Evolutionary conservation across 2,329 filamentous ascomycete species (phyloP), one percentile per base, ranked within the genome.

Genomic region (Epichloe amarillans): DNA sequence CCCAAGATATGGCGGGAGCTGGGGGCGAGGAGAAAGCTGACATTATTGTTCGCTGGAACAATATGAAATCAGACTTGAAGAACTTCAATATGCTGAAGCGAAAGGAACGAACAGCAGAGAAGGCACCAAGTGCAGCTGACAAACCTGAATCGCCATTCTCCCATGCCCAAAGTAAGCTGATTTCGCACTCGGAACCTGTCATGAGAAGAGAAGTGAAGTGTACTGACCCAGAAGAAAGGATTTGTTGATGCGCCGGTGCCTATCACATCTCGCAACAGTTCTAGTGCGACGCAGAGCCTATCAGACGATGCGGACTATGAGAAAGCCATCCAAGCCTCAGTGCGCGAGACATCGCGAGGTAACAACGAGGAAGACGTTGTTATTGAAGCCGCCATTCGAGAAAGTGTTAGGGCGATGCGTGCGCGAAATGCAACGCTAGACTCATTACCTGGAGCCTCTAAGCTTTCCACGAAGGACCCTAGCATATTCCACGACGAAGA

Each of bases 381-480:
- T 52, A 74, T 94, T 46, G 87, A 89, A 61, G 73, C 79, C 19
- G 86, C 86, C 1, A 84, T 94, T 47, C 75, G 85, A 14, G 81
- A 84, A 5, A 88, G 84, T 55, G 72, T 93, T 15, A 70, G 69
- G 14, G 81, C 86, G 37, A 67, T 77, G 54, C 68, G 60, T 12
- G 54, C 66, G 17, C 54, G 55, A 30, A 62, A 58, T 4, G 59
- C 59, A 44, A 53, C 63, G 8, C 56, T 57, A 0, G 60, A 62
- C 8, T 55, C 59, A 1, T 57, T 61, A 11, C 57, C 57, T 1
- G 60, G 63, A 15, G 55, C 60, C 12, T 39, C 54, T 19, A 58
- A 54, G 30, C n/a, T 49, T 26, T 40, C 54, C 1, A 55, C 54
- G 33, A 63, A 63, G 46, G 56, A 65, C 17, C 53, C 57, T 3